Conservation (phyloP, 2,329 filamentous ascomycete genomes). For the Scytalidium lignicola region DNA sequence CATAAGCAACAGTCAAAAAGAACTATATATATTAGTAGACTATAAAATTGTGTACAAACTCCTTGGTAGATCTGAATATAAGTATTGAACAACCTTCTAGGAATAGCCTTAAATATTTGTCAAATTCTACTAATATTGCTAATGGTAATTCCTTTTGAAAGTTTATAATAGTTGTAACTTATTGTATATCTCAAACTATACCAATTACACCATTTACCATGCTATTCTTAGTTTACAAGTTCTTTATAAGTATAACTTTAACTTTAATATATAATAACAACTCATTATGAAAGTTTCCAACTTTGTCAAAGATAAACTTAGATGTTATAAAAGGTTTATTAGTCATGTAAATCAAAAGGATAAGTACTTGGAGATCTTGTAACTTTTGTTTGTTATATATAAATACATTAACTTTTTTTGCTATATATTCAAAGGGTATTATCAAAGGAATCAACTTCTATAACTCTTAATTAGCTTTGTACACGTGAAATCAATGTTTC, state of each 20-base stretch:
- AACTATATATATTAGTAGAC: no score
- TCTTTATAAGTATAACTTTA: constrained; percentile 7
- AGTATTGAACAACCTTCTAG: constrained; percentile 1
- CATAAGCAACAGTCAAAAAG: no score
- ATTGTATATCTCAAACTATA: constrained; percentile 4
- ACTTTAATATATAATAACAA: constrained; percentile 2
- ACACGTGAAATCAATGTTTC: constrained; percentile 5
- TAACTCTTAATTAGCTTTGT: no score
- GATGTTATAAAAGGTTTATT: constrained; percentile 3
- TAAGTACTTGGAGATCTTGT: no score
- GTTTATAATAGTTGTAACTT: background rate
- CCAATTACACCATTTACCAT: constrained; percentile 6
- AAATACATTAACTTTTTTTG: constrained; percentile 3
- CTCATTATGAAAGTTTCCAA: constrained; percentile 1
- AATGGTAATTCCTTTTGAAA: constrained; percentile 1
- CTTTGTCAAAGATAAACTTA: constrained; percentile 3
- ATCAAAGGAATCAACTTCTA: constrained; percentile 3
- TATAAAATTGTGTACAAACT: constrained; percentile 5
- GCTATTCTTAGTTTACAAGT: constrained; percentile 6
- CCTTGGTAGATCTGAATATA: constrained; percentile 1
- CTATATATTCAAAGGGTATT: constrained; percentile 5
- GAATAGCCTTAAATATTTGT: constrained; percentile 4
- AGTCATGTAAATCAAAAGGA: background rate
- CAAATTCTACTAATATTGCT: constrained; percentile 3
- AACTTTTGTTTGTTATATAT: no score